phyloP scores from a whole-genome alignment of 495 filamentous ascomycete species.

The Collariella sp. region DNA sequence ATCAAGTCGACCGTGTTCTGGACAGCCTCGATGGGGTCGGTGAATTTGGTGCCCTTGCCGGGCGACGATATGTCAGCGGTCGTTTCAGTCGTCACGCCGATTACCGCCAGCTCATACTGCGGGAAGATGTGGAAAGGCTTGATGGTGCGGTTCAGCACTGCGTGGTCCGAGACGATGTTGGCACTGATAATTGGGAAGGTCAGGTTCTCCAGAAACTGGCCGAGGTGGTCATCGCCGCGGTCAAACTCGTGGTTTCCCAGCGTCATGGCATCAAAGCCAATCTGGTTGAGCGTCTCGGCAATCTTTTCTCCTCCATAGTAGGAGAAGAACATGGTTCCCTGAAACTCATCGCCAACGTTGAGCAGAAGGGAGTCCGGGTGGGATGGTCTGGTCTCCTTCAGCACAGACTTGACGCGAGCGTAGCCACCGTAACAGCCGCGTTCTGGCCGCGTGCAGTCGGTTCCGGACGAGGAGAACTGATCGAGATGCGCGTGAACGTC shows the following conservation, averaged over 20 bases:
- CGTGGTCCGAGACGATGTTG: constrained; percentile 45
- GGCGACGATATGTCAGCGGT: constrained; percentile 45
- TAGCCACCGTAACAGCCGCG: constrained; percentile 53
- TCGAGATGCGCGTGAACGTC: constrained; percentile 55
- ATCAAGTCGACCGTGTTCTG: constrained; percentile 48
- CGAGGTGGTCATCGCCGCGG: constrained; percentile 41
- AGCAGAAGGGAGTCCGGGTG: constrained; percentile 48
- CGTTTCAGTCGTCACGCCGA: constrained; percentile 49
- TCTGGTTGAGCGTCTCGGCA: constrained; percentile 50
- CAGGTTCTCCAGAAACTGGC: constrained; percentile 45
- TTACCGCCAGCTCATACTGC: constrained; percentile 45
- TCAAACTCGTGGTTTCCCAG: constrained; percentile 55
- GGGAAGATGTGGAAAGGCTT: constrained; percentile 50
- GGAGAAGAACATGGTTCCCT: constrained; percentile 51
- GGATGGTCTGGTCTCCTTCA: constrained; percentile 40
- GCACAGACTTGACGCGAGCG: constrained; percentile 44
- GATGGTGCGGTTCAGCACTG: constrained; percentile 43
- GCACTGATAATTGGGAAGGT: constrained; percentile 51
- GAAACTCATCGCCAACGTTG: constrained; percentile 53
- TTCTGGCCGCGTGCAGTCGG: constrained; percentile 43
- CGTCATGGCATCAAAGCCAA: constrained; percentile 52
- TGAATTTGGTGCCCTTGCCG: constrained; percentile 43
- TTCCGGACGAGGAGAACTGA: constrained; percentile 46
- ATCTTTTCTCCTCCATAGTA: constrained; percentile 55
- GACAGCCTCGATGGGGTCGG: constrained; percentile 39